Evolutionary conservation across 2,329 filamentous ascomycete genomes (phyloP), one percentile per base, ranked within the genome.

Genomic region (Dactylellina sp.): DNA sequence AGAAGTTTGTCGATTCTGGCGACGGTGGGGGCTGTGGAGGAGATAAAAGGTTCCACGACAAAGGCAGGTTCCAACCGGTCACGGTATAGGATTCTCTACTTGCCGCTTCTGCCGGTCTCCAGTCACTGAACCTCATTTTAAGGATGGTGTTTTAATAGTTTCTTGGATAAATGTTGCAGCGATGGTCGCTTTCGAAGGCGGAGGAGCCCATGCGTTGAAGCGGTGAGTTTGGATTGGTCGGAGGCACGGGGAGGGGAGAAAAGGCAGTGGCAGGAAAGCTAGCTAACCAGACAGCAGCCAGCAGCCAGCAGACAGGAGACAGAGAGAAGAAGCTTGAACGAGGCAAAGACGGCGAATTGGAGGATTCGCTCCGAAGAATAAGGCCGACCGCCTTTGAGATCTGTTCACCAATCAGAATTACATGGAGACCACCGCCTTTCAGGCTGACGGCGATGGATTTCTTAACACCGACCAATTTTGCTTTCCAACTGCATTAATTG

Each of bases 191-290:
- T 7, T 50, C n/a, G 24, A 20, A 59, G n/a, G n/a, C 59, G 66
- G 68, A 72, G 68, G 68, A 72, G 68, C 68, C 68, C 68, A 72
- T 65, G 68, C 68, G 53, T 72, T 64, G 68, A 62, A 47, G 55
- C 46, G 46, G 46, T 55, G 37, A 24, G 56, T 49, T 55, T 60
- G 46, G 59, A 72, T 72, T 72, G 60, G 68, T 25, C 28, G 57
- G 66, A 44, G 20, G n/a, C 32, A 50, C 5, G 25, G 46, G 1
- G 20, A 37, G 14, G 39, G 7, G n/a, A n/a, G n/a, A n/a, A n/a
- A n/a, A n/a, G n/a, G n/a, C n/a, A n/a, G n/a, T n/a, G n/a, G n/a
- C n/a, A n/a, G n/a, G n/a, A n/a, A n/a, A n/a, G n/a, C n/a, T n/a
- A n/a, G n/a, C n/a, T n/a, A n/a, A n/a, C n/a, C n/a, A n/a, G n/a